Evolutionary conservation across 768 basidiomycete genomes (phyloP).

Genomic region (Pulveroboletus frians): DNA sequence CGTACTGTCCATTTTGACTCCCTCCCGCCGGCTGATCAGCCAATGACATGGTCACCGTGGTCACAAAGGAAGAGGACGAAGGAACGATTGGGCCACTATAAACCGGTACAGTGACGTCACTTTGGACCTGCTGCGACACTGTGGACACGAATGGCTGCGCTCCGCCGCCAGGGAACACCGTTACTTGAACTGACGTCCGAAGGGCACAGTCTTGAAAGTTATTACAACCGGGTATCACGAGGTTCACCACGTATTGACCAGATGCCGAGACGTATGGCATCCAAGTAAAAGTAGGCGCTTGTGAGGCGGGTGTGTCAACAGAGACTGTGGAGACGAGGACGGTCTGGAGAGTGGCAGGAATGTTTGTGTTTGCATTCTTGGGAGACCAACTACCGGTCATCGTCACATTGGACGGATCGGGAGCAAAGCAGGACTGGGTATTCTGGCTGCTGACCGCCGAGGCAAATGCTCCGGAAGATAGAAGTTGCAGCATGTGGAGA

Average conservation of each 20-base stretch:
- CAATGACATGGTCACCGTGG: constrained; percentile 71
- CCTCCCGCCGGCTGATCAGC: constrained; percentile 57
- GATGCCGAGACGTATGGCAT: constrained; percentile 87
- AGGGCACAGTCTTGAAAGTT: constrained; percentile 72
- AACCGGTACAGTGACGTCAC: constrained; percentile 56
- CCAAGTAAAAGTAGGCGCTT: constrained; percentile 83
- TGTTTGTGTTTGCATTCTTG: constrained; percentile 59
- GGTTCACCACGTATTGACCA: constrained; percentile 78
- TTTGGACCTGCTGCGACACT: constrained; percentile 64
- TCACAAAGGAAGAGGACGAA: constrained; percentile 62
- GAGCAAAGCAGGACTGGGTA: constrained; percentile 68
- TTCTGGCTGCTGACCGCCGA: constrained; percentile 64
- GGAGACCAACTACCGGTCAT: constrained; percentile 67
- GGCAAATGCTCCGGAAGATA: constrained; percentile 88
- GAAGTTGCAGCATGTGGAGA: constrained; percentile 84
- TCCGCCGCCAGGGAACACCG: constrained; percentile 72
- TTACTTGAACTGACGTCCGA: constrained; percentile 79
- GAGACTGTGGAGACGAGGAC: constrained; percentile 65
- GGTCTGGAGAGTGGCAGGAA: constrained; percentile 74
- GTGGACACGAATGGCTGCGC: constrained; percentile 61
- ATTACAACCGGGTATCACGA: constrained; percentile 84
- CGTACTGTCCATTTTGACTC: constrained; percentile 64
- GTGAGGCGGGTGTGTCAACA: constrained; percentile 55
- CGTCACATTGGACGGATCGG: constrained; percentile 63
- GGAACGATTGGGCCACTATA: constrained; percentile 86